Conservation (phyloP, 306 rosid genomes). For the Pterocarpus santalinus region DNA sequence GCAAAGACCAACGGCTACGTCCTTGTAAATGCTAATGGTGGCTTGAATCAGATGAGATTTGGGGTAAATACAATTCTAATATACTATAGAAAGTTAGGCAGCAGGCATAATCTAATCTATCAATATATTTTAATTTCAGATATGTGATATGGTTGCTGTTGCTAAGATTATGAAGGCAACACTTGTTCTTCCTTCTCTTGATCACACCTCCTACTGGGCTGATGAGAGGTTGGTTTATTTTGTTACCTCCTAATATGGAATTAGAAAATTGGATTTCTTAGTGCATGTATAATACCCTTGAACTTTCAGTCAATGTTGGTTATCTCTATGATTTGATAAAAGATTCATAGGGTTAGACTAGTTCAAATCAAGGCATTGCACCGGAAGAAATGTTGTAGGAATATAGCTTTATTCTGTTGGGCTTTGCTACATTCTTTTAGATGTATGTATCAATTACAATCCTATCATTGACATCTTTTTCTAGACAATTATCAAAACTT, state of each 20-base stretch:
- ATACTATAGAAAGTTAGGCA: slow-evolving; percentile 20
- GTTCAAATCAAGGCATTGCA: slow-evolving; percentile 39
- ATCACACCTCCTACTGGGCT: slow-evolving; percentile 97
- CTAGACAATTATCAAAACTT: too few species aligned
- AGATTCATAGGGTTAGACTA: slow-evolving; percentile 14
- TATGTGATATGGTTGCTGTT: slow-evolving; percentile 98
- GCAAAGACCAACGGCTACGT: slow-evolving; percentile 83
- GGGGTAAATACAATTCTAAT: slow-evolving; percentile 74
- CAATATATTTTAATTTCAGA: slow-evolving; percentile 67
- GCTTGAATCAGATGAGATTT: slow-evolving; percentile 99
- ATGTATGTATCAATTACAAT: slow-evolving; percentile 18
- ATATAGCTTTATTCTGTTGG: slow-evolving; percentile 26
- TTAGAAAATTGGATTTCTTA: slow-evolving; percentile 31
- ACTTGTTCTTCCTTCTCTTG: slow-evolving; percentile 97
- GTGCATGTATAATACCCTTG: slow-evolving; percentile 17
- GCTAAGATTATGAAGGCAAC: slow-evolving; percentile 92
- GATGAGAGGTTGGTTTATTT: slow-evolving; percentile 82
- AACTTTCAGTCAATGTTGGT: slow-evolving; percentile 23
- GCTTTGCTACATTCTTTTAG: slow-evolving; percentile 11
- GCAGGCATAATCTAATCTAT: slow-evolving; percentile 57
- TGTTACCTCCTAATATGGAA: slow-evolving; percentile 17
- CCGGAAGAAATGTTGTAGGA: slow-evolving; percentile 17
- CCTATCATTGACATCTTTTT: not conserved
- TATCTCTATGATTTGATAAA: slow-evolving; percentile 26
- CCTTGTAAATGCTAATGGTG: slow-evolving; percentile 96